phyloP scores from a whole-genome alignment of 495 filamentous ascomycete species.

The Daldinia concentrica region DNA sequence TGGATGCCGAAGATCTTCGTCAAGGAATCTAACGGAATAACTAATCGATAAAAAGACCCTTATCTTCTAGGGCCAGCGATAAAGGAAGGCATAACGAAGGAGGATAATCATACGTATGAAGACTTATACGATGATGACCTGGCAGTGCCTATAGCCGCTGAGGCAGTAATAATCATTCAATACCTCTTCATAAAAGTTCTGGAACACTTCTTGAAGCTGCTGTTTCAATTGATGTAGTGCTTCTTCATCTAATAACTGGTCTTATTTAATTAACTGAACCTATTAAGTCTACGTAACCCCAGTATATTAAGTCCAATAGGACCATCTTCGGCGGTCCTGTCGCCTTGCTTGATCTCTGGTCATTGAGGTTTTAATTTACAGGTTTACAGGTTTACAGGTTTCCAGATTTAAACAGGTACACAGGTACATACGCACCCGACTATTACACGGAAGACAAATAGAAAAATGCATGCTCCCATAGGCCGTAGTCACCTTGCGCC shows the following conservation, averaged over 20 bases:
- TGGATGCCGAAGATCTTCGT: conserved; percentile 10
- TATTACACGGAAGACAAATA: background rate
- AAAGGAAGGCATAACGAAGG: conserved; percentile 29
- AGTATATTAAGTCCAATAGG: background rate
- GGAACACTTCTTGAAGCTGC: conserved; percentile 25
- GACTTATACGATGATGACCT: conserved; percentile 19
- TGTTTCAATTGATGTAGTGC: conserved; percentile 16
- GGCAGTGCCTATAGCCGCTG: conserved; percentile 22
- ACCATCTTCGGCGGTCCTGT: conserved; percentile 27
- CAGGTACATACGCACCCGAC: too few relatives aligned
- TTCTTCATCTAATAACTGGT: background rate
- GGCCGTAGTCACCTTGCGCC: conserved; percentile 1
- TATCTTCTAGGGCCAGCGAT: background rate
- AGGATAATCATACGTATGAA: conserved; percentile 32
- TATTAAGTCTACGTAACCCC: background rate
- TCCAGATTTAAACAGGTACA: too few relatives aligned
- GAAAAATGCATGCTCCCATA: background rate
- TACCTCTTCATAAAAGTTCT: background rate
- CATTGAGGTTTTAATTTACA: background rate
- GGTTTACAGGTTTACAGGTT: background rate
- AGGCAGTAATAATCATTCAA: conserved; percentile 11
- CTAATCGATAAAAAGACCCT: conserved; percentile 1
- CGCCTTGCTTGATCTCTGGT: conserved; percentile 14
- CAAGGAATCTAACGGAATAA: conserved; percentile 9
- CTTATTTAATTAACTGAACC: background rate